phyloP scores from a whole-genome alignment of 1,139 yeast species.

The Yamadazyma pseudoaaseri region DNA sequence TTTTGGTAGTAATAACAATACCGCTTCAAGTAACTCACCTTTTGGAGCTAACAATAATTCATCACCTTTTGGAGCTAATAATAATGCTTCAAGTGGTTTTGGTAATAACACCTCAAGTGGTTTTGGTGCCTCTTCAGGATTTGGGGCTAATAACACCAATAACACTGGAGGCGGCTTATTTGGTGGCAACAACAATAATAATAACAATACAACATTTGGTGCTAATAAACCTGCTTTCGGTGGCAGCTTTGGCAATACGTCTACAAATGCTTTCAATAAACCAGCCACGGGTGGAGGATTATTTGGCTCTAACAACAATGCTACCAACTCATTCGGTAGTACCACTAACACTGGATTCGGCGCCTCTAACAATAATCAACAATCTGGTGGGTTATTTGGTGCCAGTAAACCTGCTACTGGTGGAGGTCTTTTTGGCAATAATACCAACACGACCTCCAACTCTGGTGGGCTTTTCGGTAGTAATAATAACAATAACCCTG shows the following conservation, averaged over 20 bases:
- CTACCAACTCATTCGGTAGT: conserved; percentile 19
- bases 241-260: conserved; percentile 21
- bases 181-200: conserved; percentile 2
- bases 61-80: conserved; percentile 16
- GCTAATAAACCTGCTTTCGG: conserved; percentile 17
- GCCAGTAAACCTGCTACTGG: conserved; percentile 13
- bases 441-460: conserved; percentile 9
- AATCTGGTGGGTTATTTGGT: conserved; percentile 14
- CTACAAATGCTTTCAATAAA: conserved; percentile 15
- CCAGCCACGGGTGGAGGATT: conserved; percentile 17
- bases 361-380: conserved; percentile 14
- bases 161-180: conserved; percentile 17
- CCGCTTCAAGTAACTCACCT: conserved; percentile 14
- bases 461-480: conserved; percentile 16
- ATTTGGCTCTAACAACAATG: conserved; percentile 23
- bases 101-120: conserved; percentile 20
- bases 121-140: conserved; percentile 1
- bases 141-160: conserved; percentile 9
- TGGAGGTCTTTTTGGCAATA: conserved; percentile 25
- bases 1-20: conserved; percentile 21
- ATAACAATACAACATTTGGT: conserved; percentile 14
- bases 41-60: conserved; percentile 16
- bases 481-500: conserved; percentile 9
- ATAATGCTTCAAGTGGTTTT: conserved; percentile 17
- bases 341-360: conserved; percentile 14